Conservation (phyloP, 257 asterid genomes). For the Lycium ferocissimum region DNA sequence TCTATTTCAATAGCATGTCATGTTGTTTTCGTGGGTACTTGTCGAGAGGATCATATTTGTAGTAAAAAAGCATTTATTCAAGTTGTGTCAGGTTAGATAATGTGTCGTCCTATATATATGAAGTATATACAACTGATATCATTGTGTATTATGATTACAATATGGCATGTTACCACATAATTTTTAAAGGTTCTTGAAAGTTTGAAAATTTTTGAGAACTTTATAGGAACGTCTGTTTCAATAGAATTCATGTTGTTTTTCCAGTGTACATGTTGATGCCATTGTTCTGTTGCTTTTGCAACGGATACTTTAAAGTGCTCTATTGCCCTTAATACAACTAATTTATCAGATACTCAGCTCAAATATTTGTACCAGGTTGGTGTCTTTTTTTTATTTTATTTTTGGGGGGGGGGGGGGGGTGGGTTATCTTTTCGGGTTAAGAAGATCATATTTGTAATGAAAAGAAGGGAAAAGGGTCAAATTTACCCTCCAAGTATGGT, state of each 20-base stretch:
- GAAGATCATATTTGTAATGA: background rate
- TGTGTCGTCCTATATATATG: background rate
- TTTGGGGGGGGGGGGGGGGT: background rate
- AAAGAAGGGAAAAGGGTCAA: too few species aligned
- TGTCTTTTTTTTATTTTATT: too few species aligned
- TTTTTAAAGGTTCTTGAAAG: constrained; percentile 14
- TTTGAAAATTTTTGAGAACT: background rate
- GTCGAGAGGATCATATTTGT: too few species aligned
- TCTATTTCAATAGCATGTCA: background rate
- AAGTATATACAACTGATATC: background rate
- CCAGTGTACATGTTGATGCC: background rate
- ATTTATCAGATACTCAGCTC: too few species aligned
- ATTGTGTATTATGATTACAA: background rate
- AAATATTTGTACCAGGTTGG: too few species aligned
- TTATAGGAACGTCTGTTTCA: background rate
- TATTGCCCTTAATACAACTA: background rate
- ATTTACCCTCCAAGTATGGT: too few species aligned
- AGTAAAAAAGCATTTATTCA: background rate
- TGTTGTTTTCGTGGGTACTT: background rate
- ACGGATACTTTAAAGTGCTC: background rate
- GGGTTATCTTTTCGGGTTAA: background rate
- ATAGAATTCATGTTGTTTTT: background rate
- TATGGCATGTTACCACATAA: background rate
- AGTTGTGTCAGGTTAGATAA: background rate
- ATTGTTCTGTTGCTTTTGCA: background rate